phyloP scores from a whole-genome alignment of 306 rosid species.

The Vicia villosa region DNA sequence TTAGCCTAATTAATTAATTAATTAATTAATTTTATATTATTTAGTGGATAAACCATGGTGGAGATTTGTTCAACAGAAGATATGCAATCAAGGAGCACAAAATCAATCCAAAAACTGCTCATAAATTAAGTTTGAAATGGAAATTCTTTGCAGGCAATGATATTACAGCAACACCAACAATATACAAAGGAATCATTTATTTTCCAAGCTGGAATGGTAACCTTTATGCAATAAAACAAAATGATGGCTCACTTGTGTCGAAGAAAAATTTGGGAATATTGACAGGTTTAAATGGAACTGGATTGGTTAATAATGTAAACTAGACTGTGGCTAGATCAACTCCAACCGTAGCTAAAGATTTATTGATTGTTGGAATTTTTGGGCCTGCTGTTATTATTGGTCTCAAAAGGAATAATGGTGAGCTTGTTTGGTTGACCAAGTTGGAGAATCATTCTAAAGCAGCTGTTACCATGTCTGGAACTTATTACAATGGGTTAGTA shows the following conservation, averaged over 20 bases:
- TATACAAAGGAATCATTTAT: conserved; percentile 47
- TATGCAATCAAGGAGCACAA: conserved; percentile 53
- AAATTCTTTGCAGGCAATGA: conserved; percentile 58
- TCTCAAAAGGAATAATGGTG: conserved; percentile 48
- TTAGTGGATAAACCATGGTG: conserved; percentile 65
- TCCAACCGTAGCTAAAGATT: conserved; percentile 49
- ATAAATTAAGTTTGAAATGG: conserved; percentile 53
- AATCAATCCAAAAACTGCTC: conserved; percentile 48
- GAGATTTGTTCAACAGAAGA: conserved; percentile 67
- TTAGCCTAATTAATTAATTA: neutral
- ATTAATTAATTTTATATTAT: neutral
- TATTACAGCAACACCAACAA: conserved; percentile 64
- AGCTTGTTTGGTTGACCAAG: conserved; percentile 55
- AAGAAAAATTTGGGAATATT: conserved; percentile 36
- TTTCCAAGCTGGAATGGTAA: conserved; percentile 79
- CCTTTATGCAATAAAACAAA: conserved; percentile 54
- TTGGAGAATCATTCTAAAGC: conserved; percentile 44
- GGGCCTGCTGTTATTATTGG: conserved; percentile 64
- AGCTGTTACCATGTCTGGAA: conserved; percentile 65
- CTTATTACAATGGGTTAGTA: conserved; percentile 55
- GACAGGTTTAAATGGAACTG: conserved; percentile 53
- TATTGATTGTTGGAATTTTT: conserved; percentile 37
- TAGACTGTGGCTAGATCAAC: conserved; percentile 54
- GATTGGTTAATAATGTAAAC: conserved; percentile 38
- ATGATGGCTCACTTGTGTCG: conserved; percentile 39